These are phyloP conservation scores for Secale cereale DNA, from an alignment of 176 grass and related monocot genomes.

Conservation along the genomic window DNA sequence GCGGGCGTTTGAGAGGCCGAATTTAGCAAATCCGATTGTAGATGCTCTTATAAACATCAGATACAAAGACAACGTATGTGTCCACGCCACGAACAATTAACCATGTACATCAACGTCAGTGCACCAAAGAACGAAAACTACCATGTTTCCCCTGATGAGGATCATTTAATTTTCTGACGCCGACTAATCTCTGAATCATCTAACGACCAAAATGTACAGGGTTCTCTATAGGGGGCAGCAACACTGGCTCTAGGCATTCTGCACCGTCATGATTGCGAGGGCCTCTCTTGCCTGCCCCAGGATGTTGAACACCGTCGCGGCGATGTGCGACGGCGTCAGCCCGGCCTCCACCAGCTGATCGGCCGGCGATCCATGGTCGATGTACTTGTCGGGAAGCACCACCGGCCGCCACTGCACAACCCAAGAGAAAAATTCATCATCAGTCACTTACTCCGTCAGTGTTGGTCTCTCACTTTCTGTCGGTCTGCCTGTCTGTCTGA, in stretches of 20 bases:
- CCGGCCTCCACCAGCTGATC: constrained; percentile 88
- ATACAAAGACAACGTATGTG: neutral
- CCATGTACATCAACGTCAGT: neutral
- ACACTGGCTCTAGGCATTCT: constrained; percentile 11
- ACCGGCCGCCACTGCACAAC: constrained; percentile 84
- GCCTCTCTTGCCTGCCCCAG: constrained; percentile 85
- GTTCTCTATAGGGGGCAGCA: neutral
- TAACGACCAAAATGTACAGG: constrained; percentile 34
- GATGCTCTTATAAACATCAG: neutral
- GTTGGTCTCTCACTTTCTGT: neutral
- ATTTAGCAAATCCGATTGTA: no score
- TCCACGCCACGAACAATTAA: neutral
- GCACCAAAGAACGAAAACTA: neutral
- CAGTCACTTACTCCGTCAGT: neutral
- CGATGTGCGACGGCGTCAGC: constrained; percentile 85
- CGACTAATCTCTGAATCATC: neutral
- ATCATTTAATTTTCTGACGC: constrained; percentile 2
- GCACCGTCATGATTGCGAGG: constrained; percentile 73
- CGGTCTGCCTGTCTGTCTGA: neutral
- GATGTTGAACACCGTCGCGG: constrained; percentile 91
- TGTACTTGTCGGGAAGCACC: constrained; percentile 88
- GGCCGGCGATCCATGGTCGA: constrained; percentile 81
- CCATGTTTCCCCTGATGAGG: neutral
- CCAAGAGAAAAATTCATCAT: neutral
- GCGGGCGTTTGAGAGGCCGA: no score